These are phyloP conservation scores for Oryza longistaminata DNA, from an alignment of 176 grass and related monocot species.

Conservation along the genomic window DNA sequence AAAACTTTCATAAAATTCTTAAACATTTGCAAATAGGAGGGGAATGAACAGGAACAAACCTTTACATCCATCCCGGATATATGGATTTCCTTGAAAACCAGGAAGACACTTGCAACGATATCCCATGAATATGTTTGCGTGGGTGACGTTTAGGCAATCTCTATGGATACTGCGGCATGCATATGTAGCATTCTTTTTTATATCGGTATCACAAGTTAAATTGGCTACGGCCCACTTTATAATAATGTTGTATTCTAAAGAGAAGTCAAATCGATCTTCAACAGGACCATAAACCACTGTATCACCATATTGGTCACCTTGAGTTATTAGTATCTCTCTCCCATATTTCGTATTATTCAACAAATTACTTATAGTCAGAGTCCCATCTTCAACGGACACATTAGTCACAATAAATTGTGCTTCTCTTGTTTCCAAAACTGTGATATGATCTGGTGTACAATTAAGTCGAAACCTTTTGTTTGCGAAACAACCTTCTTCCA, in stretches of 20 bases:
- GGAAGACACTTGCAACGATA: slow-evolving; percentile 37
- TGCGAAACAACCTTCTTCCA: slow-evolving; percentile 14
- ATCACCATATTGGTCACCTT: background rate
- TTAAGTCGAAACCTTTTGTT: background rate
- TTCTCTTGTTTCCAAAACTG: background rate
- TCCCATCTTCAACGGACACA: background rate
- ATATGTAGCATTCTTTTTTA: background rate
- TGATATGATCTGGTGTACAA: background rate
- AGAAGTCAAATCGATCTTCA: background rate
- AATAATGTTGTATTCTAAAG: background rate
- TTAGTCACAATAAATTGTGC: background rate
- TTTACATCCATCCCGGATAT: slow-evolving; percentile 35
- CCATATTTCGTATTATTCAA: background rate
- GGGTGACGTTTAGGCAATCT: background rate
- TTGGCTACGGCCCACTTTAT: background rate
- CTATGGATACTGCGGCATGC: slow-evolving; percentile 12
- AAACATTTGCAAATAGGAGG: background rate
- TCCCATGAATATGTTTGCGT: background rate
- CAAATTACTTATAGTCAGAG: background rate
- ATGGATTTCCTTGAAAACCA: slow-evolving; percentile 45
- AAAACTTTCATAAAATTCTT: too few species aligned
- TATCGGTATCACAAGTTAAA: background rate
- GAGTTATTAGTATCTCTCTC: background rate
- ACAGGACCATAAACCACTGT: too few species aligned
- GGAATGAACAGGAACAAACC: background rate